Percentiles rank a stretch among this genome's conserved stretches.
Conservation (phyloP, 768 basidiomycete species). For the Hygrocybe punicea region DNA sequence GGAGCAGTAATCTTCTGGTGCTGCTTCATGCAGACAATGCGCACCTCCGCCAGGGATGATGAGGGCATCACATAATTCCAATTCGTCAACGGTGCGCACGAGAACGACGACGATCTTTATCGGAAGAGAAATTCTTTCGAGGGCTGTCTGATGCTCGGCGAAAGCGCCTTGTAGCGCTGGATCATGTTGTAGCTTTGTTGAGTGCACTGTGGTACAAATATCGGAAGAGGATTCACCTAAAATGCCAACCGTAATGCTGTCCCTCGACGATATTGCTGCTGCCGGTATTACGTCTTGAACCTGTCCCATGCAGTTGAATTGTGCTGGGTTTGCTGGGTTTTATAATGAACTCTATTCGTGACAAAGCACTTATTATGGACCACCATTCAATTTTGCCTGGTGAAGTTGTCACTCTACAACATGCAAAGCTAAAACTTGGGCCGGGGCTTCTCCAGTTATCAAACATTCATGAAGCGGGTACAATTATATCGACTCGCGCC, state of each 20-base stretch:
- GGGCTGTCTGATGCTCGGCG: conserved; percentile 73
- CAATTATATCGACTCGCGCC: conserved; percentile 60
- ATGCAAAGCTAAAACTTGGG: conserved; percentile 80
- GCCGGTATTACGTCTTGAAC: too few species aligned
- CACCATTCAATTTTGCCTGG: conserved; percentile 64
- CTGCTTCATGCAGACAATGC: conserved; percentile 13
- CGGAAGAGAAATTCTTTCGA: conserved; percentile 54
- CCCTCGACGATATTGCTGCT: too few species aligned
- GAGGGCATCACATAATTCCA: conserved; percentile 73
- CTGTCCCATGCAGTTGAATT: too few species aligned
- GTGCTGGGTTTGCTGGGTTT: too few species aligned
- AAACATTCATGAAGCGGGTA: conserved; percentile 28
- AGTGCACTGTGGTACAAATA: too few species aligned
- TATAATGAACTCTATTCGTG: too few species aligned
- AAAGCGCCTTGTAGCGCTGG: conserved; percentile 93
- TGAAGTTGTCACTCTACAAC: conserved; percentile 61
- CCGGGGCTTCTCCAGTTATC: conserved; percentile 67
- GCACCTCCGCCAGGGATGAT: conserved; percentile 91
- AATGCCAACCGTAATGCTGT: not conserved
- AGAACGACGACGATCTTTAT: conserved; percentile 47
- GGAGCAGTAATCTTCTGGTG: not conserved
- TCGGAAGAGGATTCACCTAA: not conserved
- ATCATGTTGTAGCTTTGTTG: not conserved
- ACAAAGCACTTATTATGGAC: too few species aligned
- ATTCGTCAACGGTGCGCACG: conserved; percentile 74